These are phyloP conservation scores for Aspergillus sp. DNA, from an alignment of 2,329 filamentous ascomycete genomes.

Conservation along the genomic window DNA sequence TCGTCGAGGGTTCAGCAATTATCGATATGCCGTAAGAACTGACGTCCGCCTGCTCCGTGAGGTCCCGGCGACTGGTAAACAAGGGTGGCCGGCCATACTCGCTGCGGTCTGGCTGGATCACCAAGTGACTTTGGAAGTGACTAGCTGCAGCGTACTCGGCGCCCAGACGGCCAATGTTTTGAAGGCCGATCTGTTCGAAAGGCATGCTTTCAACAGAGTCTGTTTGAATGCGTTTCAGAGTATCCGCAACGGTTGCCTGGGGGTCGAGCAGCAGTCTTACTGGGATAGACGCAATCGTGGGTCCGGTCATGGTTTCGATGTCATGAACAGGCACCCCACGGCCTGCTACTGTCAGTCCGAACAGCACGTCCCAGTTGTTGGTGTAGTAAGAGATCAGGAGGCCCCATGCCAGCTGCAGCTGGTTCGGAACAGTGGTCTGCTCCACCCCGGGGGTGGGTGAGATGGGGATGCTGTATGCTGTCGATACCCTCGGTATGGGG, in stretches of 20 bases:
- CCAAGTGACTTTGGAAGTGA: background rate
- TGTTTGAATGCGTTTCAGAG: no score
- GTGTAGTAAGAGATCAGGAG: no score
- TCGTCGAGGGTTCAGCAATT: background rate
- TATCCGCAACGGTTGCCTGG: no score
- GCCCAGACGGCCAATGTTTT: no score
- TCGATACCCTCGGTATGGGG: background rate
- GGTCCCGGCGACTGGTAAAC: background rate
- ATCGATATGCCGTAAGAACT: background rate
- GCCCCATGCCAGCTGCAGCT: background rate
- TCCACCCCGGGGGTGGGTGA: background rate
- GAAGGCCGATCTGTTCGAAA: no score
- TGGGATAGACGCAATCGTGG: no score
- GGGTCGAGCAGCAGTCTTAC: no score
- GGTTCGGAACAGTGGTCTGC: background rate
- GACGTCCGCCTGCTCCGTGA: background rate
- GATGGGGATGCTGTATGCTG: background rate
- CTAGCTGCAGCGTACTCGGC: background rate
- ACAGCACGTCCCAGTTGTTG: no score
- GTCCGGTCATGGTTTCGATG: no score
- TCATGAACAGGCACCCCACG: no score
- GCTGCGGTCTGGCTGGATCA: background rate
- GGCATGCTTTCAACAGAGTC: no score
- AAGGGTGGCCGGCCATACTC: background rate
- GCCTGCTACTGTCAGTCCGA: no score